These are phyloP conservation scores for Salix arbutifolia DNA, from an alignment of 345 rosid species.

Conservation along the genomic window DNA sequence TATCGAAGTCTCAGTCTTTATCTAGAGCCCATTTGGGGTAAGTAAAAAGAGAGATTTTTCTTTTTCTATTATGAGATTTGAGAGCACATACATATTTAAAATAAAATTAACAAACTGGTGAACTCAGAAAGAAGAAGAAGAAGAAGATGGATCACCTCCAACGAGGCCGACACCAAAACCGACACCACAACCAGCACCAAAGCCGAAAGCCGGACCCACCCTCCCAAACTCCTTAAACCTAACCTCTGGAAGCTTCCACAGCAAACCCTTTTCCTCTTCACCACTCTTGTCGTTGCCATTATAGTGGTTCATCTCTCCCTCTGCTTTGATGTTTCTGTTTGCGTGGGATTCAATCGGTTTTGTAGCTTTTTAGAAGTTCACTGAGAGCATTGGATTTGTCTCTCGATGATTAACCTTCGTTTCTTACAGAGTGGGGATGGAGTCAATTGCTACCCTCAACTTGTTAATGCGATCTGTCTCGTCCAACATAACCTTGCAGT, in stretches of 20 bases:
- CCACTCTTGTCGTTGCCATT: slow-evolving; percentile 16
- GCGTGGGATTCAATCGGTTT: not conserved
- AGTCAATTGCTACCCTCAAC: too few species aligned
- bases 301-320: slow-evolving; percentile 12
- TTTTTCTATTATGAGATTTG: not conserved
- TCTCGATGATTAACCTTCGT: too few species aligned
- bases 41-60: not conserved
- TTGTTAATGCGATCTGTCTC: too few species aligned
- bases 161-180: slow-evolving; percentile 78
- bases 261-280: slow-evolving; percentile 36
- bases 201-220: slow-evolving; percentile 78
- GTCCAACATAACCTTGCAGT: too few species aligned
- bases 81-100: not conserved
- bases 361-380: too few species aligned
- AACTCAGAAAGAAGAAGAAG: not conserved
- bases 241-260: slow-evolving; percentile 79
- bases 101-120: not conserved
- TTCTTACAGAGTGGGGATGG: too few species aligned
- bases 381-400: too few species aligned
- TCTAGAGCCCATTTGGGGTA: not conserved
- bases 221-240: slow-evolving; percentile 58
- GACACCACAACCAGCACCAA: slow-evolving; percentile 79
- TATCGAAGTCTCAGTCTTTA: not conserved
- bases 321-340: not conserved
- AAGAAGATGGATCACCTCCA: slow-evolving; percentile 47